These are phyloP conservation scores for Bauhinia variegata DNA, from an alignment of 306 rosid species.

Conservation along the genomic window DNA sequence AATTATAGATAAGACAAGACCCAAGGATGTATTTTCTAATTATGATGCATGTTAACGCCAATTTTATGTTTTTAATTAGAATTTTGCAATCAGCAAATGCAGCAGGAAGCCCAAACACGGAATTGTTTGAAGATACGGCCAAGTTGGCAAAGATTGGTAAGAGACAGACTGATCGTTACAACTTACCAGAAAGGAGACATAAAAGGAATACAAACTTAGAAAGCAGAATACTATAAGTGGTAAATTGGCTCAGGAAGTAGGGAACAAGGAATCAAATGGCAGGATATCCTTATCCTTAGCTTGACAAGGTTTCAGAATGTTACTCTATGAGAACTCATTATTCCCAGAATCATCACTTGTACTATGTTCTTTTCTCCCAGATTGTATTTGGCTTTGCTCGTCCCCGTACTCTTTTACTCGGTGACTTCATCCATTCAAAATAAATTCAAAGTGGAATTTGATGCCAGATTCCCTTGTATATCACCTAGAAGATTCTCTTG, in stretches of 20 bases:
- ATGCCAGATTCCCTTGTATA: constrained; percentile 51
- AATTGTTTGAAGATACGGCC: no score
- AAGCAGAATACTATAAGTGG: neutral
- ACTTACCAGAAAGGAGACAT: no score
- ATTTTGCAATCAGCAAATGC: no score
- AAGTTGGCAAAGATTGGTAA: neutral
- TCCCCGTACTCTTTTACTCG: constrained; percentile 31
- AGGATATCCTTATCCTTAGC: constrained; percentile 39
- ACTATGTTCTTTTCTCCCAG: constrained; percentile 23
- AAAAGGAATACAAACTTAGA: constrained; percentile 9
- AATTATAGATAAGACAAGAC: no score
- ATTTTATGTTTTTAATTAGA: no score
- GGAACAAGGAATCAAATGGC: constrained; percentile 34
- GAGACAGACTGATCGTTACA: no score
- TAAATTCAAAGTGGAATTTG: constrained; percentile 47
- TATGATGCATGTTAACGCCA: no score
- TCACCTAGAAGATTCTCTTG: constrained; percentile 47
- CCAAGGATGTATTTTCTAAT: no score
- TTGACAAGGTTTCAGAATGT: constrained; percentile 18
- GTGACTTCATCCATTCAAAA: constrained; percentile 30
- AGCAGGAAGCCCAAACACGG: no score
- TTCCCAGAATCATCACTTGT: constrained; percentile 16
- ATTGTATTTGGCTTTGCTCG: neutral
- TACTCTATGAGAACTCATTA: constrained; percentile 16
- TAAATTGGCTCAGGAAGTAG: constrained; percentile 11